phyloP scores from a whole-genome alignment of 371 early-diverging fungal species.

The Coemansia sp. region DNA sequence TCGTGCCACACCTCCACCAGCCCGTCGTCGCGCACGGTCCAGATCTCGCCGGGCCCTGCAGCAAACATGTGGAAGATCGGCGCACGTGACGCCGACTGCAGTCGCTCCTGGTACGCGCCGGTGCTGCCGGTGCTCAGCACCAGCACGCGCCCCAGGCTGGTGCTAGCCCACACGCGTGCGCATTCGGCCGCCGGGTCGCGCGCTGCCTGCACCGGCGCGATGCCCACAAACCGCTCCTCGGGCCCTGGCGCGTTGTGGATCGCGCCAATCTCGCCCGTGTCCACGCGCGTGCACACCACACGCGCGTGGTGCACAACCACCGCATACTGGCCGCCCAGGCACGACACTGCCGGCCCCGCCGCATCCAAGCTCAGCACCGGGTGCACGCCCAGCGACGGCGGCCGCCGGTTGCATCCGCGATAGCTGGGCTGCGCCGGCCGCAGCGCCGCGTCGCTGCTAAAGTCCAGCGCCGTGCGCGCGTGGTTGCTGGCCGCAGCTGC shows the following conservation, averaged over 20 bases:
- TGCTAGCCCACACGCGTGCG: constrained; percentile 36
- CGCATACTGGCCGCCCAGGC: constrained; percentile 33
- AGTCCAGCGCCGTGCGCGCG: constrained; percentile 34
- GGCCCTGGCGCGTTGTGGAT: constrained; percentile 46
- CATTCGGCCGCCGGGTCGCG: constrained; percentile 26
- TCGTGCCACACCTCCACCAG: constrained; percentile 39
- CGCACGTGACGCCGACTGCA: constrained; percentile 14
- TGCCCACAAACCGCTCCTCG: constrained; percentile 42
- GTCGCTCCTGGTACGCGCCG: constrained; percentile 21
- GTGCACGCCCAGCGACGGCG: constrained; percentile 36
- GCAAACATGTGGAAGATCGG: constrained; percentile 23
- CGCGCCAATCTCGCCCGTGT: constrained; percentile 45
- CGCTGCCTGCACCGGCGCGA: constrained; percentile 29
- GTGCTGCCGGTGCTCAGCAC: constrained; percentile 29
- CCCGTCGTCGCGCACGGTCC: constrained; percentile 48
- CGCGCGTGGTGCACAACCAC: constrained; percentile 39
- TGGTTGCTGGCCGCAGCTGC: constrained; percentile 10
- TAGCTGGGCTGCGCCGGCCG: constrained; percentile 25
- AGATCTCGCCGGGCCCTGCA: constrained; percentile 28
- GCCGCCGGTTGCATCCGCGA: constrained; percentile 25
- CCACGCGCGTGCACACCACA: constrained; percentile 40
- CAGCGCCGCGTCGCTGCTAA: constrained; percentile 30
- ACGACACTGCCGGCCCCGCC: constrained; percentile 19
- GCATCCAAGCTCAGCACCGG: constrained; percentile 35
- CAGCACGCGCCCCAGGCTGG: constrained; percentile 31